Base-by-base conservation (phyloP, 2,329 filamentous ascomycete species). In the Alternaria sp. region DNA sequence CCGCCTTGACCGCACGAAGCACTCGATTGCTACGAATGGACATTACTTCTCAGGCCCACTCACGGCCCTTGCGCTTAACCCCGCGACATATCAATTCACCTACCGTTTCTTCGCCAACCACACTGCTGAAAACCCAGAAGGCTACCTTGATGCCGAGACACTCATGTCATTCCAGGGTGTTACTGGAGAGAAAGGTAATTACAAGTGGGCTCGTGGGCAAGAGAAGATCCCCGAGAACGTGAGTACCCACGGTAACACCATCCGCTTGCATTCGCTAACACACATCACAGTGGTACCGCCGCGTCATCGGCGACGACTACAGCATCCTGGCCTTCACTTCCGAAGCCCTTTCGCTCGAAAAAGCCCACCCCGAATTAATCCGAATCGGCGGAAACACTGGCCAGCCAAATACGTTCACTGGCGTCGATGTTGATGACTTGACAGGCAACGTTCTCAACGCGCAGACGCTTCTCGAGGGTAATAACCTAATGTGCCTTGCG, bases 151-250 rank as follows among this genome's bases (percentile, higher is more conserved):
- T 11, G 68, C 64, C 10, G 62, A 70, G 15, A 65, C 65, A 3
- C 59, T 71, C 6, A 71, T 69, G 60, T 59, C 57, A 23, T 71
- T 71, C 51, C 67, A 68, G 28, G 68, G 59, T 10, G 69, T 71
- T 10, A 67, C 64, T 32, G 69, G 69, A 17, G 68, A 70, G 10
- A 67, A 64, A 11, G 69, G 68, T 28, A 66, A 54, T 25, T 71
- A 69, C 43, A 62, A 65, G 46, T 67, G 68, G 51, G 67, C 64
- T 49, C 63, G 52, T 26, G 69, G 69, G 6, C 62, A 69, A 32
- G 69, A 71, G 47, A 64, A 58, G 19, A 71, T 71, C 28, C 69
- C 69, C 6, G 69, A 71, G 3, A 71, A 70, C 54, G 68, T 70
- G 64, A 49, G 65, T 66, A 50, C 50, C 21, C 62, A 28, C 62